A percentile compares a stretch with the other conserved stretches of the same genome.
Evolutionary conservation across 768 basidiomycete genomes (phyloP).

Genomic region (Leccinum rimulosum): DNA sequence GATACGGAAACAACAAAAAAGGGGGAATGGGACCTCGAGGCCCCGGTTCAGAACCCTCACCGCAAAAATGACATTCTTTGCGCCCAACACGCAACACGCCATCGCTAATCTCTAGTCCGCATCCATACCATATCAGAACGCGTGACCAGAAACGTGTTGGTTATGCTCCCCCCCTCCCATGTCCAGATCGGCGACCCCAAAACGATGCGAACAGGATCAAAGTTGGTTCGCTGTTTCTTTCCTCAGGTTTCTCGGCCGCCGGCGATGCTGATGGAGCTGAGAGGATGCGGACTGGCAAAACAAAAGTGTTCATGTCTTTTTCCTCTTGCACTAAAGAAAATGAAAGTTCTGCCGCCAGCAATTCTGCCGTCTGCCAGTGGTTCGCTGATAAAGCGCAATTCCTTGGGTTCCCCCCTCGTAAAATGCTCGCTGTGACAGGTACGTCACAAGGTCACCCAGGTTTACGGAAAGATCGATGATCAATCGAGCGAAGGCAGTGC

Average conservation of each 20-base stretch:
- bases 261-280: not conserved
- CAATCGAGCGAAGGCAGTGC: constrained; percentile 20
- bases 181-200: constrained; percentile 6
- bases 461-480: constrained; percentile 14
- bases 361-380: constrained; percentile 9
- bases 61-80: constrained; percentile 5
- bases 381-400: constrained; percentile 15
- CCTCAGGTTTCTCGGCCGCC: not conserved
- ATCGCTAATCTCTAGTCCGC: constrained; percentile 3
- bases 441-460: constrained; percentile 9
- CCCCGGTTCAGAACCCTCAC: constrained; percentile 4
- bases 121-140: not conserved
- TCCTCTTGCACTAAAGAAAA: constrained; percentile 1
- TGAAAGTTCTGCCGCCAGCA: not conserved
- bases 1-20: not conserved
- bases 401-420: constrained; percentile 8
- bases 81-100: constrained; percentile 10
- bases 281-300: constrained; percentile 9
- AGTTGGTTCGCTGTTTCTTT: constrained; percentile 1
- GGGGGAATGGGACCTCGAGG: constrained; percentile 8
- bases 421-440: constrained; percentile 11
- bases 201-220: not conserved
- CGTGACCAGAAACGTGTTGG: constrained; percentile 19
- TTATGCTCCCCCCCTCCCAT: not conserved
- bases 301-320: constrained; percentile 1